Evolutionary conservation across 805 yeast genomes (phyloP).

Genomic region (Cyberlindnera xylosilytica): DNA sequence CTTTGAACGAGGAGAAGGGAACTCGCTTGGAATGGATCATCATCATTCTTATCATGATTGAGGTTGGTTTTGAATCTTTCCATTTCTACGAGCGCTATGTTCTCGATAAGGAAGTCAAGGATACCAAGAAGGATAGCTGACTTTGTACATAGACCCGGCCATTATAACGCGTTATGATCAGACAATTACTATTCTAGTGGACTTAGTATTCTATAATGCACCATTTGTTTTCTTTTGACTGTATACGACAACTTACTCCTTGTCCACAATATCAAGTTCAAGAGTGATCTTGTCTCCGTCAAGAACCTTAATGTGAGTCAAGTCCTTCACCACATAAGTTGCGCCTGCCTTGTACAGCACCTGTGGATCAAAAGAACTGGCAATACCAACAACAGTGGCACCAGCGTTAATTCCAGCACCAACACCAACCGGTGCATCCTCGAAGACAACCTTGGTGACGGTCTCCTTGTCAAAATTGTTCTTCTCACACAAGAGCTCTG

Average conservation of each 20-base stretch:
- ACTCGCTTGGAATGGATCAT: conserved; percentile 86
- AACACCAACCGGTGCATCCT: conserved; percentile 90
- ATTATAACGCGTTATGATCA: not conserved
- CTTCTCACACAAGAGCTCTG: conserved; percentile 45
- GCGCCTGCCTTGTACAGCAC: conserved; percentile 64
- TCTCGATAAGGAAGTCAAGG: conserved; percentile 9
- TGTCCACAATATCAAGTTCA: conserved; percentile 26
- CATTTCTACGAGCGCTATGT: conserved; percentile 63
- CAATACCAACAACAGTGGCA: conserved; percentile 79
- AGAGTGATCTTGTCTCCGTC: conserved; percentile 23
- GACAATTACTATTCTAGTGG: not conserved
- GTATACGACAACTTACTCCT: conserved; percentile 1
- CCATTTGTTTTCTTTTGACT: too few relatives aligned
- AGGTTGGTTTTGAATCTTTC: conserved; percentile 75
- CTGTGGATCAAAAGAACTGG: conserved; percentile 66
- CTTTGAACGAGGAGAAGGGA: conserved; percentile 72
- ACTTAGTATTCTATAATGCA: too few relatives aligned
- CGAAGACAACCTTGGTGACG: conserved; percentile 62
- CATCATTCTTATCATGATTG: conserved; percentile 76
- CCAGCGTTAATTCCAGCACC: conserved; percentile 84
- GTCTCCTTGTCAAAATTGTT: conserved; percentile 34
- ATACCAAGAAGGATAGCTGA: not conserved
- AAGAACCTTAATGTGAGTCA: conserved; percentile 33
- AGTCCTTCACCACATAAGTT: conserved; percentile 74
- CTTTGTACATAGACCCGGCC: too few relatives aligned